Evolutionary conservation across 768 basidiomycete genomes (phyloP).

Genomic region (Coprinopsis strossmayeri): DNA sequence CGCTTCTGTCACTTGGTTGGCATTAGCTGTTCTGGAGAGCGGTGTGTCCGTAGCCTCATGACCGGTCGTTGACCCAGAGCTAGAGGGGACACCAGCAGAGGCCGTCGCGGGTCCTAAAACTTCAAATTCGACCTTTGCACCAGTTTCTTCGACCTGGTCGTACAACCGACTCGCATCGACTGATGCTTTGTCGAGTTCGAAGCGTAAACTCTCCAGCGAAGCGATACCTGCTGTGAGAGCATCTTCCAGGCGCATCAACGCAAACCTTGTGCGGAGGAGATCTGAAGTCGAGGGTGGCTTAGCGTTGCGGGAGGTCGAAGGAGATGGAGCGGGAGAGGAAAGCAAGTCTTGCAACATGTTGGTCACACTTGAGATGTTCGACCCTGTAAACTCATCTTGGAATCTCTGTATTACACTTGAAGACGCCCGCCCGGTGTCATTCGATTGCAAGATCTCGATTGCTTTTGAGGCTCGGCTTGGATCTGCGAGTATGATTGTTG

Average conservation of each 20-base stretch:
- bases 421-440: constrained; percentile 28
- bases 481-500: constrained; percentile 41
- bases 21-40: no score
- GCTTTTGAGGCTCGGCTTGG: constrained; percentile 54
- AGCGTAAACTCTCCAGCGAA: constrained; percentile 23
- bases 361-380: constrained; percentile 47
- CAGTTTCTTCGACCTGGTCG: constrained; percentile 31
- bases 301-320: constrained; percentile 6
- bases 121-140: constrained; percentile 26
- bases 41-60: no score
- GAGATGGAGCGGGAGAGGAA: no score
- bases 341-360: constrained; percentile 26
- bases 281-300: constrained; percentile 9
- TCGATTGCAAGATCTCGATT: constrained; percentile 37
- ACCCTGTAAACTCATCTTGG: constrained; percentile 55
- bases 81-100: no score
- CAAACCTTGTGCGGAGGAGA: constrained; percentile 28
- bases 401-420: constrained; percentile 52
- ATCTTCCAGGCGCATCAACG: constrained; percentile 30
- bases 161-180: constrained; percentile 30
- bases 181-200: constrained; percentile 29
- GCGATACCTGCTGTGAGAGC: constrained; percentile 31
- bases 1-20: constrained; percentile 28
- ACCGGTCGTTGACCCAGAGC: no score
- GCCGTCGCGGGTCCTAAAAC: constrained; percentile 29